A percentile compares a stretch with the other conserved stretches of the same genome.
phyloP scores from a whole-genome alignment of 2,329 filamentous ascomycete species.

The Domatiomyces catenatus region DNA sequence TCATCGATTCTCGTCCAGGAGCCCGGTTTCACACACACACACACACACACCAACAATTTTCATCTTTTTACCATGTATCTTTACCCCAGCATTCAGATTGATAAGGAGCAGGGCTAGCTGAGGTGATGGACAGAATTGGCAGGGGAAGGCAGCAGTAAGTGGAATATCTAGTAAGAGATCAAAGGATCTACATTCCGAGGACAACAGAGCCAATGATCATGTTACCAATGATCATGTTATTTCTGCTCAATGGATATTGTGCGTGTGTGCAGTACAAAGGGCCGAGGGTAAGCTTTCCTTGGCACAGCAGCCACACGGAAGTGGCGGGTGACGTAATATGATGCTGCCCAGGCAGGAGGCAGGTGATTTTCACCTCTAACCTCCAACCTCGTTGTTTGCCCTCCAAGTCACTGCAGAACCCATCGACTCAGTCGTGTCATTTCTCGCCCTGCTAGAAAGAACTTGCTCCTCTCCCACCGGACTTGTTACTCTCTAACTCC shows the following conservation, averaged over 20 bases:
- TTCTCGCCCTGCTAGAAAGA: neutral
- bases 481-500: neutral
- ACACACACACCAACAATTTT: neutral
- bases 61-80: neutral
- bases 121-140: neutral
- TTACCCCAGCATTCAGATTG: neutral
- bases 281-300: neutral
- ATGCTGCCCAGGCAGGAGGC: too few species aligned
- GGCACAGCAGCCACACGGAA: neutral
- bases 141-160: neutral
- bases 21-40: too few species aligned
- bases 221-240: too few species aligned
- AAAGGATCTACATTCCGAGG: neutral
- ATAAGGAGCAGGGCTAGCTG: neutral
- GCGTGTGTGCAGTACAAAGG: neutral
- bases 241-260: too few species aligned
- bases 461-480: neutral
- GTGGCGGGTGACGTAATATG: neutral
- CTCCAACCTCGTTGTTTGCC: neutral
- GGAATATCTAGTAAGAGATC: neutral
- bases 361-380: neutral
- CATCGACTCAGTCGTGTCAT: neutral
- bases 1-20: conserved; percentile 2
- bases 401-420: neutral
- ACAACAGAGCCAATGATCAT: neutral